A percentile compares a stretch with the other conserved stretches of the same genome.
These are phyloP conservation scores for Avena sativa DNA, from an alignment of 176 grass and related monocot species.

Conservation along the genomic window DNA sequence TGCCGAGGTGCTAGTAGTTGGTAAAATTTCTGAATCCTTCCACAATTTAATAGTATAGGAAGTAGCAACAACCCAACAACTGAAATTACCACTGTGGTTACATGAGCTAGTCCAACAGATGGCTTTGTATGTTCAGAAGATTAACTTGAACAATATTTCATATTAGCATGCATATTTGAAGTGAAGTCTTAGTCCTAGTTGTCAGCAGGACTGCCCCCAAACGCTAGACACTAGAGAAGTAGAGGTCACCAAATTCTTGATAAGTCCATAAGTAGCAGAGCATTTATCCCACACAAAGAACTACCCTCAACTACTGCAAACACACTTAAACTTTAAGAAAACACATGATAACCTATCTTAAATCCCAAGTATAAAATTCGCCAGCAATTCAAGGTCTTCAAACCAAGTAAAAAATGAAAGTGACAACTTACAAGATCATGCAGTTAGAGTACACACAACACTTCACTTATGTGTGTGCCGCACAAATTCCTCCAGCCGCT, in stretches of 20 bases:
- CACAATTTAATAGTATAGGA: constrained; percentile 2
- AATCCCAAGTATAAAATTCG: background rate
- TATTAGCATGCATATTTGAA: constrained; percentile 27
- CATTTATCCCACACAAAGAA: constrained; percentile 20
- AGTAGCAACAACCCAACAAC: background rate
- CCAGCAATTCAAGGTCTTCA: constrained; percentile 23
- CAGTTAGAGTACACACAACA: constrained; percentile 10
- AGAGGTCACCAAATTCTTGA: background rate
- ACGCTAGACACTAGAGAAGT: background rate
- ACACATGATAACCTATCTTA: background rate
- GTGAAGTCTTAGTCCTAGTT: background rate
- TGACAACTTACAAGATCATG: constrained; percentile 34
- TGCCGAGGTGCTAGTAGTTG: constrained; percentile 1
- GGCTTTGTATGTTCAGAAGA: background rate
- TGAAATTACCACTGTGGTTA: background rate
- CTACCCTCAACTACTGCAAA: background rate
- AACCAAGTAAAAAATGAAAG: constrained; percentile 25
- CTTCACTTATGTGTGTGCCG: constrained; percentile 57
- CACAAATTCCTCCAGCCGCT: constrained; percentile 87
- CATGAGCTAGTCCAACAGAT: background rate
- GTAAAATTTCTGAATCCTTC: background rate
- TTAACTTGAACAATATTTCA: background rate
- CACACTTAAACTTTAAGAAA: constrained; percentile 13
- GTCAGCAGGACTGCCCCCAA: background rate
- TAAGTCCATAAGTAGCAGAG: background rate